Conservation (phyloP, 1,284 basidiomycete genomes). For the Anthracocystis setariae region DNA sequence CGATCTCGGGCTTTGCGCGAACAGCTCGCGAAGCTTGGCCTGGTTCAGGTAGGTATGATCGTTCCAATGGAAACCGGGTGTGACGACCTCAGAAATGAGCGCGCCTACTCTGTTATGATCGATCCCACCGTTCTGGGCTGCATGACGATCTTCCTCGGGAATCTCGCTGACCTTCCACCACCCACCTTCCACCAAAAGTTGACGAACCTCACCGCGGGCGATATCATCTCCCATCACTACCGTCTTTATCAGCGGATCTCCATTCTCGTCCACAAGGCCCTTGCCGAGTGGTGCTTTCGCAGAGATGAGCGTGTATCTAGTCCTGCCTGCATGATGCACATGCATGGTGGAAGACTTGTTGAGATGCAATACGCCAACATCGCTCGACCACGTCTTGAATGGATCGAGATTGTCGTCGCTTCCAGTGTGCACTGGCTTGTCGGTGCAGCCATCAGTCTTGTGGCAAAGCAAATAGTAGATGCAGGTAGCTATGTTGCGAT, state of each 20-base stretch:
- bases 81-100: constrained; percentile 53
- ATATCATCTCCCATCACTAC: constrained; percentile 50
- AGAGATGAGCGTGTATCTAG: constrained; percentile 52
- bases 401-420: constrained; percentile 20
- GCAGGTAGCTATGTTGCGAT: constrained; percentile 37
- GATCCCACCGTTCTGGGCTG: constrained; percentile 9
- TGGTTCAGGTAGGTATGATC: constrained; percentile 47
- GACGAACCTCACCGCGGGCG: constrained; percentile 43
- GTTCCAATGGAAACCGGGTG: constrained; percentile 53
- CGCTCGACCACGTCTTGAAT: constrained; percentile 42
- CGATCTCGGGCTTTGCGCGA: constrained; percentile 21
- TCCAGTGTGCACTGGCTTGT: constrained; percentile 8
- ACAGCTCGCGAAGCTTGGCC: constrained; percentile 29
- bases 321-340: constrained; percentile 46
- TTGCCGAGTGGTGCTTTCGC: constrained; percentile 41
- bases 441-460: constrained; percentile 21
- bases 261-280: constrained; percentile 29
- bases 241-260: constrained; percentile 33
- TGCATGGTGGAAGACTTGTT: constrained; percentile 54
- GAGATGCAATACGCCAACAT: constrained; percentile 45
- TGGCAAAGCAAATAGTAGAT: constrained; percentile 54
- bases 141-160: constrained; percentile 25
- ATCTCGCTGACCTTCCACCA: constrained; percentile 58
- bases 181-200: constrained; percentile 47
- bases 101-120: constrained; percentile 30